Percentiles rank a stretch among this genome's conserved stretches.
Evolutionary conservation across 768 basidiomycete genomes (phyloP).

Genomic region (Tulasnella sp.): DNA sequence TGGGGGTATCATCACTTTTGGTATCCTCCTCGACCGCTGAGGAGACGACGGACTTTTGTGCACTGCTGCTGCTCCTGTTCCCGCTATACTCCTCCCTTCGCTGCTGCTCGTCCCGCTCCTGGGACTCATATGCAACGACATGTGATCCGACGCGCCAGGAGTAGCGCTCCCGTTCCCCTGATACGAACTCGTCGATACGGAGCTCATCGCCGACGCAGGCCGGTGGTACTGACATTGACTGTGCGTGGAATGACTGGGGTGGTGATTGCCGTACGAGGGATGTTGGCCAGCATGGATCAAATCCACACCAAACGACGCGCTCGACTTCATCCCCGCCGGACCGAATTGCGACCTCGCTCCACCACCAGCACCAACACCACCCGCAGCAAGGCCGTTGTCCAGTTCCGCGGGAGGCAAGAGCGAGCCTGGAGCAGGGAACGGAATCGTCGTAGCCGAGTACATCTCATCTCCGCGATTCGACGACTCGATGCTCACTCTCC

Average conservation of each 20-base stretch:
- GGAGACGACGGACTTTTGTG: conserved; percentile 10
- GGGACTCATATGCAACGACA: not conserved
- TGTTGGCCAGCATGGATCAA: not conserved
- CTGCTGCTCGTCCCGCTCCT: not conserved
- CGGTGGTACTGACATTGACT: not conserved
- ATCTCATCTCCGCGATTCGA: not conserved
- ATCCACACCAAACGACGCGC: not conserved
- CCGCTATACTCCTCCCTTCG: not conserved
- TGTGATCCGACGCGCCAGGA: not conserved
- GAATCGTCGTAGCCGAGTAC: not conserved
- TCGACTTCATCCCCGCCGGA: not conserved
- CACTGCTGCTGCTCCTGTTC: not conserved
- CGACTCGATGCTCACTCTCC: not conserved
- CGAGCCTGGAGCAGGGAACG: conserved; percentile 4
- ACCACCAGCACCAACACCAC: not conserved
- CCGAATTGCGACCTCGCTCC: not conserved
- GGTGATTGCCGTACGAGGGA: not conserved
- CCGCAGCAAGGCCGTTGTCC: not conserved
- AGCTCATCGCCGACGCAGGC: not conserved
- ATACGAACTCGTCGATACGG: conserved; percentile 4
- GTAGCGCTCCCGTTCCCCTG: not conserved
- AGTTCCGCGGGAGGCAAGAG: not conserved
- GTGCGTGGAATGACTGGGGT: not conserved
- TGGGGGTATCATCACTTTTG: conserved; percentile 16
- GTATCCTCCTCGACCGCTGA: conserved; percentile 4